phyloP scores from a whole-genome alignment of 345 rosid genomes.

The Syzygium oleosum region DNA sequence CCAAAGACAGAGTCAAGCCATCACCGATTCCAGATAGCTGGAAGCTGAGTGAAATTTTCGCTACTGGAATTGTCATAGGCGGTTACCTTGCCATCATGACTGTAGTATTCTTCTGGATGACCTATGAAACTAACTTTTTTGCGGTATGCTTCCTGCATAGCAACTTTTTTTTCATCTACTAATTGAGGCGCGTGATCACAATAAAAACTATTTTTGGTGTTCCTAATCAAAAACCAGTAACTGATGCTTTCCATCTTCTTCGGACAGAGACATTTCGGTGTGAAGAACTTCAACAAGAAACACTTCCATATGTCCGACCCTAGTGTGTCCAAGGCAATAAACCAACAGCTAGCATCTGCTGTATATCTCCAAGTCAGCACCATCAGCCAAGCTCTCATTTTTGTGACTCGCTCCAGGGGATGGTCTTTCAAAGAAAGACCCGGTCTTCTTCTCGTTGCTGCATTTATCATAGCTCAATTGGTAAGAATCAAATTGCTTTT shows the following conservation, averaged over 20 bases:
- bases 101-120: slow-evolving; percentile 56
- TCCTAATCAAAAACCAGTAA: not conserved
- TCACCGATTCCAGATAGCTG: slow-evolving; percentile 84
- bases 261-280: slow-evolving; percentile 36
- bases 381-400: slow-evolving; percentile 85
- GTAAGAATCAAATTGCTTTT: slow-evolving; percentile 9
- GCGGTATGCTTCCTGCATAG: slow-evolving; percentile 17
- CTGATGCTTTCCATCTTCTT: not conserved
- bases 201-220: not conserved
- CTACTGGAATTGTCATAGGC: slow-evolving; percentile 79
- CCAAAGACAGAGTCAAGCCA: slow-evolving; percentile 89
- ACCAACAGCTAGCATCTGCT: slow-evolving; percentile 43
- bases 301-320: slow-evolving; percentile 3
- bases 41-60: slow-evolving; percentile 86
- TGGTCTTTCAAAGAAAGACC: slow-evolving; percentile 60
- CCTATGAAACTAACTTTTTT: slow-evolving; percentile 63
- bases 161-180: not conserved
- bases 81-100: slow-evolving; percentile 67
- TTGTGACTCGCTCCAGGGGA: slow-evolving; percentile 58
- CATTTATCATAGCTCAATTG: slow-evolving; percentile 65
- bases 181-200: not conserved
- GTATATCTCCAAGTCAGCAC: slow-evolving; percentile 73
- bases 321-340: slow-evolving; percentile 6
- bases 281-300: slow-evolving; percentile 16
- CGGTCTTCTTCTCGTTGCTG: slow-evolving; percentile 55